These are phyloP conservation scores for Esteya vermicola DNA, from an alignment of 2,329 filamentous ascomycete genomes.

Conservation along the genomic window DNA sequence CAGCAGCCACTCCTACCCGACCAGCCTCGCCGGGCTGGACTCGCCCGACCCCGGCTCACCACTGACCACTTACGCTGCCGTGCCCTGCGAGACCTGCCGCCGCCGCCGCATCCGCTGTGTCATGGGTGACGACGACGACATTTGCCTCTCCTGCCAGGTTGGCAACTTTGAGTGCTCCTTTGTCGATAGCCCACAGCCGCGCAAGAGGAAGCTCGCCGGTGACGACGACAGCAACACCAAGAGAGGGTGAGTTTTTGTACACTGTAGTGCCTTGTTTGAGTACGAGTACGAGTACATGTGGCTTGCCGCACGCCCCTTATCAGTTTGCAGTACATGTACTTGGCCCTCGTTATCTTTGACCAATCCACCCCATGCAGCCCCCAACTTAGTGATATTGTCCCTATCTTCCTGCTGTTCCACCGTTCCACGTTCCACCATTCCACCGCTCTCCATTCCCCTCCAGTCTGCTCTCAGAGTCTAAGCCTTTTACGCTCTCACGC, in stretches of 20 bases:
- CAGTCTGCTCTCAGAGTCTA: no score
- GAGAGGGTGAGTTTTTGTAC: constrained; percentile 40
- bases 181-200: constrained; percentile 58
- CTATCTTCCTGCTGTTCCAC: no score
- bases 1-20: constrained; percentile 33
- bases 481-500: no score
- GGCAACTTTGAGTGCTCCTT: constrained; percentile 70
- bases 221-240: constrained; percentile 50
- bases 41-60: constrained; percentile 36
- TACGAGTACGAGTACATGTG: no score
- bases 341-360: no score
- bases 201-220: constrained; percentile 65
- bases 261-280: not conserved
- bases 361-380: no score
- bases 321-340: no score
- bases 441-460: no score
- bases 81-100: constrained; percentile 61
- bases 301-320: no score
- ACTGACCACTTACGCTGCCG: constrained; percentile 25
- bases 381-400: no score
- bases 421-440: no score
- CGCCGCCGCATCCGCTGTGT: constrained; percentile 64
- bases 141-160: constrained; percentile 64
- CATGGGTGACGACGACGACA: constrained; percentile 57
- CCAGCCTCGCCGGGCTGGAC: constrained; percentile 36